Percentiles rank a stretch among this genome's conserved stretches.
phyloP scores from a whole-genome alignment of 306 rosid species.

The Glycyrrhiza uralensis region DNA sequence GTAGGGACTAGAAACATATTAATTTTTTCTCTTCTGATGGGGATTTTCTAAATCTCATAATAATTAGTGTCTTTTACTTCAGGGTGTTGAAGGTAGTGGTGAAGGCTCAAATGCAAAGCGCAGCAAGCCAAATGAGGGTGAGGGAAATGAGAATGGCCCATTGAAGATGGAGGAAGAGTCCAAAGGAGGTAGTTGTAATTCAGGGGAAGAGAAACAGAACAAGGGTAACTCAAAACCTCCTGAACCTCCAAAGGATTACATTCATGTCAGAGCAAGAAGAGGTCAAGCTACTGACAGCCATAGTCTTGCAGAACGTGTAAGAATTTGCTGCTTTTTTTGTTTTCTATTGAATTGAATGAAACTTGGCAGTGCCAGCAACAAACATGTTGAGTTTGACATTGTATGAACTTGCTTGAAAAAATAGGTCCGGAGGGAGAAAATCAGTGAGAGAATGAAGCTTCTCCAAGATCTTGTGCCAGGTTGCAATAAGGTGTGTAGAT shows the following conservation, averaged over 20 bases:
- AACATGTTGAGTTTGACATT: slow-evolving; percentile 28
- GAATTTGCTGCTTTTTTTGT: slow-evolving; percentile 14
- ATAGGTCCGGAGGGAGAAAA: slow-evolving; percentile 94
- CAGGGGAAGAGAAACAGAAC: slow-evolving; percentile 49
- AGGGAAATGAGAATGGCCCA: slow-evolving; percentile 38
- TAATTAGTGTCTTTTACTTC: background rate
- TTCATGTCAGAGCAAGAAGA: slow-evolving; percentile 97
- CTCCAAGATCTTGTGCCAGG: slow-evolving; percentile 98
- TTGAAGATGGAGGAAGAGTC: slow-evolving; percentile 62
- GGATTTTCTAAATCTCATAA: background rate
- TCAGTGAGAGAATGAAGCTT: slow-evolving; percentile 95
- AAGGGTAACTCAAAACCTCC: slow-evolving; percentile 59
- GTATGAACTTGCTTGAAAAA: background rate
- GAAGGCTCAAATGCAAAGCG: slow-evolving; percentile 56
- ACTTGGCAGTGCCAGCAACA: no score
- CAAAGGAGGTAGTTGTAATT: slow-evolving; percentile 30
- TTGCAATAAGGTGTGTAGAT: slow-evolving; percentile 71
- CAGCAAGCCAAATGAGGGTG: slow-evolving; percentile 45
- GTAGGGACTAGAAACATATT: no score
- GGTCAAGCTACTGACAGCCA: slow-evolving; percentile 99
- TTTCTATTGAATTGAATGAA: background rate
- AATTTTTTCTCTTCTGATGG: no score
- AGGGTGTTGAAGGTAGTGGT: slow-evolving; percentile 52
- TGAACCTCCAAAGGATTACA: slow-evolving; percentile 86
- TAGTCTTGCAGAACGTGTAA: slow-evolving; percentile 97